Base-by-base conservation (phyloP, 495 filamentous ascomycete genomes). In the Hyphodiscus hymeniophilus region DNA sequence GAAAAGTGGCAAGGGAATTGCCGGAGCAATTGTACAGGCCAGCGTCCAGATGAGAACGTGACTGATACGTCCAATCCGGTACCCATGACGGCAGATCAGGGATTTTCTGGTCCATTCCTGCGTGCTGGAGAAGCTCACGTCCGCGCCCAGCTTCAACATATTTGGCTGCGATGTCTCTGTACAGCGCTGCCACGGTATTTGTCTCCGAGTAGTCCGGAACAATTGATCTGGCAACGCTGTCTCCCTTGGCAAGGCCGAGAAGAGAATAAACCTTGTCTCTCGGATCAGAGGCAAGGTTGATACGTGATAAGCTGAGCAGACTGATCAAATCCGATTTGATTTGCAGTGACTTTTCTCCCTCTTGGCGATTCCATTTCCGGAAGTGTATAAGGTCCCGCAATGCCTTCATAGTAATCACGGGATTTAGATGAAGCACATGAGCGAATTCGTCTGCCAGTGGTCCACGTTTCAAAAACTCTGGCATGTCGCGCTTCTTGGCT, bases 261-360 rank as follows among this genome's bases (percentile, higher is more conserved):
- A 39, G 38, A 39, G 38, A 39, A 17, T 39, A 39, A 20, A 39
- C 21, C 16, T 39, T 39, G 21, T 39, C 38, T 39, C 38, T 39
- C 13, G 16, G 16, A 20, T 39, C 16, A 39, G 38, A 39, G 7
- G 38, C 38, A 3, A 17, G 38, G 16, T 39, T 17, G 3, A 39
- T 39, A 20, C 38, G 17, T 39, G 38, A 39, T 2, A 39, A 8
- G 11, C 16, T 21, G 10, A 39, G 21, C 3, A 39, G 38, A 20
- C 21, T 21, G 11, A 39, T 13, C 12, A 39, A 17, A 20, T 11
- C 21, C 4, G 16, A 39, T 20, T 39, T 39, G 38, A 39, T 21
- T 39, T 39, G 34, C 13, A 6, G 16, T 28, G 26, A 10, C 4
- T 28, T 10, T 17, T 39, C 16, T 39, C 2, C 2, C n/a, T 11